Evolutionary conservation across 148 eudicot genomes (phyloP).

Genomic region (Rhododendron williamsianum): DNA sequence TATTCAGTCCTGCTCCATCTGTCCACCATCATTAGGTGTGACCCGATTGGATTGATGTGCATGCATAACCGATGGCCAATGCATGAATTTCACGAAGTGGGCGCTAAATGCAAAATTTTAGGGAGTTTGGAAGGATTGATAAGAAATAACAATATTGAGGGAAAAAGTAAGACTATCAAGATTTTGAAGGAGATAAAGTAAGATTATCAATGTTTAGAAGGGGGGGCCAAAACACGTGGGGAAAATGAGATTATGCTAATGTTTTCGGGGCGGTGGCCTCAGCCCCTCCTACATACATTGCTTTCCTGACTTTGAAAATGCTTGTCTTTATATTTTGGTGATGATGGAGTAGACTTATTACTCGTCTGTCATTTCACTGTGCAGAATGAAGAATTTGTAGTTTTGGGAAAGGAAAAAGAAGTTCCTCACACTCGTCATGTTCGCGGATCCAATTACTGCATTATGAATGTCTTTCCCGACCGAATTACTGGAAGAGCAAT

Average conservation of each 20-base stretch:
- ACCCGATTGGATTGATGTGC: neutral
- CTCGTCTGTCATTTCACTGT: neutral
- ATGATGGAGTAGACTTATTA: neutral
- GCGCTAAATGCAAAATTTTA: neutral
- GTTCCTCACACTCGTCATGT: conserved; percentile 86
- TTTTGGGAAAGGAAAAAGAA: conserved; percentile 51
- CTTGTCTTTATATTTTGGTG: neutral
- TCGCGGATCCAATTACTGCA: conserved; percentile 80
- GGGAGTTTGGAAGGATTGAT: neutral
- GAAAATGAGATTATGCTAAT: neutral
- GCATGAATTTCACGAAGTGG: neutral
- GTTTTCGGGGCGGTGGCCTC: neutral
- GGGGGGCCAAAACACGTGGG: neutral
- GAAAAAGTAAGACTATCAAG: neutral
- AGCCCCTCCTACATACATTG: neutral
- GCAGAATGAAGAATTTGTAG: conserved; percentile 83
- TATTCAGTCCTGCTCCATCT: neutral
- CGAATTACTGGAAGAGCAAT: conserved; percentile 89
- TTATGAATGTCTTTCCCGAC: conserved; percentile 81
- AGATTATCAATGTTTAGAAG: neutral
- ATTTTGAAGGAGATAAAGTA: neutral
- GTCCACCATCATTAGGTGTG: neutral
- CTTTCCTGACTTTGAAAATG: neutral
- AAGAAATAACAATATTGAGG: neutral
- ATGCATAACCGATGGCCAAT: neutral